Conservation (phyloP, 805 yeast genomes). For the Candida berthetii region DNA sequence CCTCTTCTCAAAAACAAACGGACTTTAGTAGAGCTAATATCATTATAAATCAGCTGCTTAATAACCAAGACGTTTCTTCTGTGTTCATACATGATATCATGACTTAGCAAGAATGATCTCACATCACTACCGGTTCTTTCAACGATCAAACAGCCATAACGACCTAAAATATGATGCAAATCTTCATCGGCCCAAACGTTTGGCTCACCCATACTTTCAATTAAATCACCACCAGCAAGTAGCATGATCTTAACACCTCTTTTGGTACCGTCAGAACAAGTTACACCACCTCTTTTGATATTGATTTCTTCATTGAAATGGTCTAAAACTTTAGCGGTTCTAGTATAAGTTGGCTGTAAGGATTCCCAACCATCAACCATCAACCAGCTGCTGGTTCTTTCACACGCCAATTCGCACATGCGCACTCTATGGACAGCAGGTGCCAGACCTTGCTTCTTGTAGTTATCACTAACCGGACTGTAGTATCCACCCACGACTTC, state of each 20-base stretch:
- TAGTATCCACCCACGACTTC: conserved; percentile 97
- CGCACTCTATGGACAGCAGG: conserved; percentile 85
- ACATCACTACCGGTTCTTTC: conserved; percentile 98
- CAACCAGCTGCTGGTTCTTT: conserved; percentile 92
- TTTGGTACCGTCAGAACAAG: conserved; percentile 48
- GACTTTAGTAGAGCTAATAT: conserved; percentile 92
- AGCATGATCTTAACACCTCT: conserved; percentile 93
- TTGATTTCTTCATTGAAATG: conserved; percentile 96
- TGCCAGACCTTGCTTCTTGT: conserved; percentile 90
- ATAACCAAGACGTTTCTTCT: conserved; percentile 89
- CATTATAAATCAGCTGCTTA: conserved; percentile 94
- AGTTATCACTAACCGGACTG: conserved; percentile 91
- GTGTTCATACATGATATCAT: conserved; percentile 97
- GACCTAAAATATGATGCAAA: conserved; percentile 89
- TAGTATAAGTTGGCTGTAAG: conserved; percentile 80
- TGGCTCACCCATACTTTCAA: conserved; percentile 99
- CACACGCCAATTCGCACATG: conserved; percentile 98
- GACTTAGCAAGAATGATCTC: conserved; percentile 82
- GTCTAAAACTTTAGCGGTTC: conserved; percentile 93
- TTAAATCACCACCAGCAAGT: conserved; percentile 95
- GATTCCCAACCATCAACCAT: conserved; percentile 99
- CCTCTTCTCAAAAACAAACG: conserved; percentile 88
- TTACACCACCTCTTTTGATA: conserved; percentile 81
- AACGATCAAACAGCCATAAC: conserved; percentile 93
- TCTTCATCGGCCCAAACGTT: conserved; percentile 98